Evolutionary conservation across 140 eudicot species (phyloP).

Genomic region (Stevia rebaudiana): DNA sequence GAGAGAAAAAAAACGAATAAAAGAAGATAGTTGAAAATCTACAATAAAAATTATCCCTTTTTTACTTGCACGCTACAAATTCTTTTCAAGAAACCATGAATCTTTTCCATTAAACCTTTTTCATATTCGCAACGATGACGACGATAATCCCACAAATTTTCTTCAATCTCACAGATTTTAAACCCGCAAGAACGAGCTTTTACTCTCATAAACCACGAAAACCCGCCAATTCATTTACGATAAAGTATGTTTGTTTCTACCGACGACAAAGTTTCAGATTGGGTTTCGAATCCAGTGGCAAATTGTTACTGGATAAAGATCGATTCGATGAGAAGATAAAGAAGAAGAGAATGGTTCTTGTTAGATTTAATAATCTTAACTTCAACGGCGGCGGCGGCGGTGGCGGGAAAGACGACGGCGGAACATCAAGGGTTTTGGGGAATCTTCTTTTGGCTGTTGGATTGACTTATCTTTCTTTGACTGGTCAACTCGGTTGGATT

Average conservation of each 20-base stretch:
- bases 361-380: constrained; percentile 44
- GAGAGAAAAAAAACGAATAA: too few species aligned
- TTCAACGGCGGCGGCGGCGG: constrained; percentile 50
- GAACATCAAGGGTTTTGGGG: constrained; percentile 50
- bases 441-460: constrained; percentile 72
- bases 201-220: constrained; percentile 19
- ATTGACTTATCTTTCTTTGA: constrained; percentile 70
- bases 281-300: constrained; percentile 23
- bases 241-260: constrained; percentile 25
- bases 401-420: constrained; percentile 44
- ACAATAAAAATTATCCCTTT: background rate
- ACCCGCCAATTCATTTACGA: constrained; percentile 34
- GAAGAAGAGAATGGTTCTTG: constrained; percentile 47
- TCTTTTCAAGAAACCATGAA: constrained; percentile 17
- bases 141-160: constrained; percentile 36
- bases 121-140: constrained; percentile 28
- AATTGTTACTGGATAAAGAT: constrained; percentile 22
- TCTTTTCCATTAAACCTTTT: constrained; percentile 10
- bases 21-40: too few species aligned
- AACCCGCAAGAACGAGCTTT: constrained; percentile 22
- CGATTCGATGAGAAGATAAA: constrained; percentile 23
- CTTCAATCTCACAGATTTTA: constrained; percentile 35
- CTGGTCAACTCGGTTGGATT: constrained; percentile 92
- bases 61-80: constrained; percentile 1
- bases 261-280: constrained; percentile 24